Evolutionary conservation across 2,329 filamentous ascomycete species (phyloP).

Genomic region (Fusarium algeriense): DNA sequence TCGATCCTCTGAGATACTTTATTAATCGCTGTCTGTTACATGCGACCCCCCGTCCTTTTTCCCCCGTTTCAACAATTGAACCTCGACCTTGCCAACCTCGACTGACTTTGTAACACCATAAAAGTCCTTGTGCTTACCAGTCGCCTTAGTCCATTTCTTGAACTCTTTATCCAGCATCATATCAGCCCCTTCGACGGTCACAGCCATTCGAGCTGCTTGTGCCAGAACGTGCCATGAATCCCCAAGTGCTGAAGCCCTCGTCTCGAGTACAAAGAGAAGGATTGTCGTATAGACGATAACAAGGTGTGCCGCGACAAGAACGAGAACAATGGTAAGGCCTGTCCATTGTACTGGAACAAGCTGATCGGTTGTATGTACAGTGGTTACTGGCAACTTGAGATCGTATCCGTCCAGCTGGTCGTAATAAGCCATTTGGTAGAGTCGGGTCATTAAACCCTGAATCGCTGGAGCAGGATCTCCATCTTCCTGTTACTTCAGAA

Average conservation of each 20-base stretch:
- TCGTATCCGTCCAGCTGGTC: background rate
- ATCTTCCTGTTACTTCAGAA: background rate
- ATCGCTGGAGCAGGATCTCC: background rate
- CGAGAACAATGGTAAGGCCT: background rate
- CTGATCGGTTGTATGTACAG: background rate
- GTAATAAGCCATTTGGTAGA: background rate
- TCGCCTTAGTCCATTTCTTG: background rate
- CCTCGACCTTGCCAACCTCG: background rate
- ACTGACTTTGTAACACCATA: background rate
- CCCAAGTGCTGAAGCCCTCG: background rate
- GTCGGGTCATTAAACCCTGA: background rate
- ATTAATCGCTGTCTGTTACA: background rate
- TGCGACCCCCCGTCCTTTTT: background rate
- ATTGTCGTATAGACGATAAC: background rate
- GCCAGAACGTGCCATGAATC: background rate
- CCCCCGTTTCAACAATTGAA: background rate
- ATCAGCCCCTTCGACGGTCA: background rate
- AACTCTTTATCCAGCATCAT: background rate
- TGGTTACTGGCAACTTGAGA: background rate
- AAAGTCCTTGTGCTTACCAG: background rate
- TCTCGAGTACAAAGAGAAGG: background rate
- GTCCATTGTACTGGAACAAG: background rate
- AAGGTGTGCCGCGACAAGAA: background rate
- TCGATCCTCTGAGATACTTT: background rate
- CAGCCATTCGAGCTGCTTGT: background rate